Percentiles rank a stretch among this genome's conserved stretches.
phyloP scores from a whole-genome alignment of 176 grass and related monocot genomes.

The Carex scoparia region DNA sequence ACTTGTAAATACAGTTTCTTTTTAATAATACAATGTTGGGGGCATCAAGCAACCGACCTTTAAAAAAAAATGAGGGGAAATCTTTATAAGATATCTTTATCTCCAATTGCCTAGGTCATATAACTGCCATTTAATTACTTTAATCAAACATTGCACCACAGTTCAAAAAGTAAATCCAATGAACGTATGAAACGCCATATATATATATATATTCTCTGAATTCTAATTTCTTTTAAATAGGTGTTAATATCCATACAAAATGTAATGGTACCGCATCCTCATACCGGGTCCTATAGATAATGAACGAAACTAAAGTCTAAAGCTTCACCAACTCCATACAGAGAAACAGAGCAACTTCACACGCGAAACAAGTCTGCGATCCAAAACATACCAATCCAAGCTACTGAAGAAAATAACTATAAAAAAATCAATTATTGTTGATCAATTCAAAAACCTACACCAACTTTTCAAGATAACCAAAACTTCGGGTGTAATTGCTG shows the following conservation, averaged over 20 bases:
- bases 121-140: neutral
- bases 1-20: no score
- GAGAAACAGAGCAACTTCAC: neutral
- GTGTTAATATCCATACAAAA: neutral
- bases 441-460: neutral
- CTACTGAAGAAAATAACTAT: neutral
- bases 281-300: no score
- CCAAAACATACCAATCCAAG: neutral
- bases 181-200: no score
- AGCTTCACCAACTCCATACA: no score
- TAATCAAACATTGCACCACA: neutral
- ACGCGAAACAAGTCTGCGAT: neutral
- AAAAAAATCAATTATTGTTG: neutral
- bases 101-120: neutral
- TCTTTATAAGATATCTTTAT: neutral
- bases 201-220: neutral
- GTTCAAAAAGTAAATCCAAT: neutral
- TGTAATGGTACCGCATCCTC: neutral
- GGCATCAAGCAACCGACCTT: no score
- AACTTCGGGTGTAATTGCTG: neutral
- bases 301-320: no score
- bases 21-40: no score
- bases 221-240: neutral
- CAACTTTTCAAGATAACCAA: neutral
- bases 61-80: neutral